These are phyloP conservation scores for Cercospora sp. DNA, from an alignment of 2,329 filamentous ascomycete genomes.

Conservation along the genomic window DNA sequence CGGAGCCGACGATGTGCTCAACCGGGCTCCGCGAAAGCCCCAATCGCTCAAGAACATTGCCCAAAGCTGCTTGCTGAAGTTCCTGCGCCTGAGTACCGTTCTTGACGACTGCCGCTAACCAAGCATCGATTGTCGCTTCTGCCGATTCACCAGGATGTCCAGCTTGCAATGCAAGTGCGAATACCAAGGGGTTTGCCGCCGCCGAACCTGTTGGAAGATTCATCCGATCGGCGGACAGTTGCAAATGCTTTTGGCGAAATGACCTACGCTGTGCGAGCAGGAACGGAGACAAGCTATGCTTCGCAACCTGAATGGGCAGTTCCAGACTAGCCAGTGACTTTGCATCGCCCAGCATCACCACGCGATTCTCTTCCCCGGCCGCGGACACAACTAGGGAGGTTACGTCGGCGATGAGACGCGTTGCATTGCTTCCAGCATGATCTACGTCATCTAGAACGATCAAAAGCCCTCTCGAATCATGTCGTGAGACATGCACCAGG, in stretches of 20 bases:
- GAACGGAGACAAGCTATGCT: background rate
- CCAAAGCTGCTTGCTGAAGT: background rate
- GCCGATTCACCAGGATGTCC: background rate
- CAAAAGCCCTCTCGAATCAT: background rate
- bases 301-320: background rate
- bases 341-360: background rate
- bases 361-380: background rate
- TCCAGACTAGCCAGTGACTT: background rate
- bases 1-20: background rate
- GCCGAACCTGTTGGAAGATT: background rate
- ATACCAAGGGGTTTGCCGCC: background rate
- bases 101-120: background rate
- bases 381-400: background rate
- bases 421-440: background rate
- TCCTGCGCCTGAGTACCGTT: background rate
- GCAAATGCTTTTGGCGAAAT: background rate
- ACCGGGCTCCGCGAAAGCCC: background rate
- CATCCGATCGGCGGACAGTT: too few relatives aligned
- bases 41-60: background rate
- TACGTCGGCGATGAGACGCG: background rate
- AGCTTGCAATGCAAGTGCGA: constrained; percentile 4
- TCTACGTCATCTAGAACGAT: constrained; percentile 1
- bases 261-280: background rate
- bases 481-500: background rate
- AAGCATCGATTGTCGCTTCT: background rate